Evolutionary conservation across 306 rosid species (phyloP).

Genomic region (Vigna reflexopilosa): DNA sequence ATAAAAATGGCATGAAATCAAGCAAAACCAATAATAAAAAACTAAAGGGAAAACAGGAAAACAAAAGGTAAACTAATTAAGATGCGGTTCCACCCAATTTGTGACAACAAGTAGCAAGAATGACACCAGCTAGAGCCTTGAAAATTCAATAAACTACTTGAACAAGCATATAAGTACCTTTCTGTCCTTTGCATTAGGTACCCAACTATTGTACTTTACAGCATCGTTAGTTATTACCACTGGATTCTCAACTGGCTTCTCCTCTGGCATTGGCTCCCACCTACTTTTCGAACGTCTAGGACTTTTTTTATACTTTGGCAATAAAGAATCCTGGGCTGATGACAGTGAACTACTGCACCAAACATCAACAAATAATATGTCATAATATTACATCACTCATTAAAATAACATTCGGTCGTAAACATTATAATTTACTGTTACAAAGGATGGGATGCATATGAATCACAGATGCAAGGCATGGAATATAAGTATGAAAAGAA

Average conservation of each 20-base stretch:
- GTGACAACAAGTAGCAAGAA: background rate
- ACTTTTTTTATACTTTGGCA: conserved; percentile 76
- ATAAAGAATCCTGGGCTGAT: conserved; percentile 52
- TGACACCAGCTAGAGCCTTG: conserved; percentile 27
- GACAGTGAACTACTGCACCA: conserved; percentile 60
- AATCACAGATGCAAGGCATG: background rate
- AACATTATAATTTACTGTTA: conserved; percentile 26
- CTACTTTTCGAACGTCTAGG: conserved; percentile 91
- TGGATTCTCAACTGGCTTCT: conserved; percentile 63
- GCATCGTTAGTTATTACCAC: conserved; percentile 51
- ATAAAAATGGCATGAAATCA: conserved; percentile 21
- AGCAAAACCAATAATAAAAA: conserved; percentile 12
- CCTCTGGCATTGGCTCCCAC: conserved; percentile 98
- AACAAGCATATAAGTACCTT: conserved; percentile 59
- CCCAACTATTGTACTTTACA: conserved; percentile 70
- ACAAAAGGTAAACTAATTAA: background rate
- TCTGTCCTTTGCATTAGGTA: conserved; percentile 66
- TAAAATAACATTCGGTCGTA: conserved; percentile 12
- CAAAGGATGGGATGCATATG: background rate
- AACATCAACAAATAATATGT: conserved; percentile 16
- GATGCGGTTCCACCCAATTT: background rate
- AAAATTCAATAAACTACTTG: conserved; percentile 28
- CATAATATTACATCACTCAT: background rate
- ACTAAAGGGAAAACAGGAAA: background rate
- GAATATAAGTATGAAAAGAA: background rate